Conservation (phyloP, 768 basidiomycete species). For the Amanita muscaria region DNA sequence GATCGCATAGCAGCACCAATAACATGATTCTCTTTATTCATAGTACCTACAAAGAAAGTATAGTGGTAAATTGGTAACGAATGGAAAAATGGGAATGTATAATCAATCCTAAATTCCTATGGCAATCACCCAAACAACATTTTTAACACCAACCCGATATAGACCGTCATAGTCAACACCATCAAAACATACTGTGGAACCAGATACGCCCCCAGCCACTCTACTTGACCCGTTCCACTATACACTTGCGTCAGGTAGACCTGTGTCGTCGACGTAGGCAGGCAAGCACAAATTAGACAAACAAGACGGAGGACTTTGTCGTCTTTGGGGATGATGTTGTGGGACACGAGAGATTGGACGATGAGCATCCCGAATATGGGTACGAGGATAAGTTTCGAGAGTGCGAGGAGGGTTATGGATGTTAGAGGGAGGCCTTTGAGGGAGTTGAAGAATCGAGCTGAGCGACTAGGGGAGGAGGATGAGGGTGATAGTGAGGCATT, state of each 20-base stretch:
- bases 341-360: conserved; percentile 37
- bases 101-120: no score
- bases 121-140: not conserved
- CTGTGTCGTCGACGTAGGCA: conserved; percentile 55
- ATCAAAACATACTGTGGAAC: conserved; percentile 53
- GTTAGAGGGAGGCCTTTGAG: conserved; percentile 35
- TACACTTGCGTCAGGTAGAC: conserved; percentile 59
- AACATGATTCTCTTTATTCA: no score
- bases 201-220: conserved; percentile 52
- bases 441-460: no score
- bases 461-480: no score
- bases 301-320: conserved; percentile 58
- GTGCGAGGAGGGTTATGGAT: conserved; percentile 43
- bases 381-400: conserved; percentile 46
- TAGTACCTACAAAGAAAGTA: no score
- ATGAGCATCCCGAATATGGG: conserved; percentile 57
- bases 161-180: conserved; percentile 41
- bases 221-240: conserved; percentile 55
- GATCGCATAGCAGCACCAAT: no score
- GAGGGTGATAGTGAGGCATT: conserved; percentile 25
- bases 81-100: no score
- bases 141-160: conserved; percentile 32
- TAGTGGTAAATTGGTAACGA: no score
- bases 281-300: conserved; percentile 60
- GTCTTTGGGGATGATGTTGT: conserved; percentile 36